Evolutionary conservation across 352 stramenopile genomes (phyloP), one percentile per base, ranked within the genome.

Genomic region (Peronospora tabacina): DNA sequence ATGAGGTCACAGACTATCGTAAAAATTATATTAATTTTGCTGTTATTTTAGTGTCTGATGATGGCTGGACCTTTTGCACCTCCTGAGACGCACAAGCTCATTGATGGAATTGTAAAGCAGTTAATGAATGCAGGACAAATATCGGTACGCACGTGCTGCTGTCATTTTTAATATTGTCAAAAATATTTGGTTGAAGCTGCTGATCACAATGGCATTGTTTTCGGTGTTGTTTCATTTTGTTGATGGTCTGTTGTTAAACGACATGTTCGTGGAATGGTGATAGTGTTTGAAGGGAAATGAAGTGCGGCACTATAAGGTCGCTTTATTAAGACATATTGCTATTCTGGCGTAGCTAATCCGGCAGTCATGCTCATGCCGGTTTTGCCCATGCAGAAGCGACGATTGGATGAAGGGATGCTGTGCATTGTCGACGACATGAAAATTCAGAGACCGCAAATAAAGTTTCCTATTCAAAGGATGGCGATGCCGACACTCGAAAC

Each of bases 51-150:
- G 68, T 79, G 72, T 39, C 45, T 90, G 9, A 85, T 90, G 70
- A 88, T 90, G 80, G 70, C 75, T 13, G 80, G 80, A 2, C 77
- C 80, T 7, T 49, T 75, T 16, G 70, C 72, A 5, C 44, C 64
- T 22, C 29, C 9, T 7, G 51, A 67, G 19, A 73, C 78, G 3
- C 80, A 87, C 53, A 43, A 29, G 22, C 58, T 88, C 46, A 72
- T 90, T 50, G 44, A 44, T 5, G 41, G 36, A 2, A 55, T 83
- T 1, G 67, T 83, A 42, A 9, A 46, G 11, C 36, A 69, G 12
- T 43, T 79, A 7, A 17, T 2, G 1, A 12, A 41, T 13, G n/a
- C 26, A 16, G 28, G 46, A 6, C 11, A 43, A 17, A 10, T 11
- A 3, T 35, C 34, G 42, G 55, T 68, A 22, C 22, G 49, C 46